Evolutionary conservation across 2,329 filamentous ascomycete species (phyloP).

Genomic region (Periconia macrospinosa): DNA sequence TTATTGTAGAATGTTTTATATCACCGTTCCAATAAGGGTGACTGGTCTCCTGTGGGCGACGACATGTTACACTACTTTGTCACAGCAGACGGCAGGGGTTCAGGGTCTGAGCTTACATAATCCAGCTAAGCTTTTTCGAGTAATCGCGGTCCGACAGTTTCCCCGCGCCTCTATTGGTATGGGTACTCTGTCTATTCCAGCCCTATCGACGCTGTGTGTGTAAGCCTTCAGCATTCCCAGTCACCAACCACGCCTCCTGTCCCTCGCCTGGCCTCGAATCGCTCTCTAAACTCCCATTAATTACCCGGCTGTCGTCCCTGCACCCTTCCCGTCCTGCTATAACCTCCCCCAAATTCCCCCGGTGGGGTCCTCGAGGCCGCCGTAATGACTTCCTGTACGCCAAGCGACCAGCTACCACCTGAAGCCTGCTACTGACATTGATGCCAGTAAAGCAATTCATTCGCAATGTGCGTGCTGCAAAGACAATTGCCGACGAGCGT

Average conservation of each 20-base stretch:
- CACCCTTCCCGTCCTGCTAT: conserved; percentile 10
- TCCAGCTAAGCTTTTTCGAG: background rate
- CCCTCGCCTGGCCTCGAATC: background rate
- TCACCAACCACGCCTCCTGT: background rate
- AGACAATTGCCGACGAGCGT: conserved; percentile 98
- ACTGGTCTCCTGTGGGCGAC: too few species aligned
- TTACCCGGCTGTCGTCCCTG: background rate
- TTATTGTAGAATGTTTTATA: too few species aligned
- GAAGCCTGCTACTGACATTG: conserved; percentile 31
- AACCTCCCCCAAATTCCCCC: conserved; percentile 28
- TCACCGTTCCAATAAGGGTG: too few species aligned
- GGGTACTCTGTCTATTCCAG: background rate
- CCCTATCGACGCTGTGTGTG: background rate
- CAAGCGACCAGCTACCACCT: conserved; percentile 26
- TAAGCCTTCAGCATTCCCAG: background rate
- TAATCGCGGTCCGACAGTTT: background rate
- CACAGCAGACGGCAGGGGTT: too few species aligned
- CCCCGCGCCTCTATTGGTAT: background rate
- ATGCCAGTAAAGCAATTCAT: conserved; percentile 96
- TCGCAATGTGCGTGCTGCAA: conserved; percentile 95
- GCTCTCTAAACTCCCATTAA: background rate
- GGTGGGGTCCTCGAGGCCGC: conserved; percentile 54
- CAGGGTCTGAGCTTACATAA: background rate
- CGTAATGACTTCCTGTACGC: conserved; percentile 61
- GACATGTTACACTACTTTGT: too few species aligned